Conservation (phyloP, 176 grass and related monocot genomes). For the Thinopyrum elongatum region DNA sequence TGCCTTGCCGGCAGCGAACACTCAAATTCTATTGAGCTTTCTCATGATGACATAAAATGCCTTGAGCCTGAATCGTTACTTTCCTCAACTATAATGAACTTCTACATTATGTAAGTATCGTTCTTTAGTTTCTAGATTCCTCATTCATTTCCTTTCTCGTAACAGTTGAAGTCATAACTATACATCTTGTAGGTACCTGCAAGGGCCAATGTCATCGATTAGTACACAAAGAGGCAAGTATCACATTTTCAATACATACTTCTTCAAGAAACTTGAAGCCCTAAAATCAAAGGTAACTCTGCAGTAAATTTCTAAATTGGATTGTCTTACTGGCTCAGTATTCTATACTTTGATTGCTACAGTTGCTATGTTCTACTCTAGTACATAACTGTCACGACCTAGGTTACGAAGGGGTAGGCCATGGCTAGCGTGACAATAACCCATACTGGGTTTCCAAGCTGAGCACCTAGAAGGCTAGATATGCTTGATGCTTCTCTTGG, state of each 20-base stretch:
- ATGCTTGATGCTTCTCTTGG: not conserved
- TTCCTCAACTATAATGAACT: constrained; percentile 95
- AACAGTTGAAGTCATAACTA: constrained; percentile 14
- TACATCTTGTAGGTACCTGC: constrained; percentile 69
- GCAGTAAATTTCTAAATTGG: constrained; percentile 25
- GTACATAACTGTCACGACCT: not conserved
- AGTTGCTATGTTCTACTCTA: constrained; percentile 1
- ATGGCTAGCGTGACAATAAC: not conserved
- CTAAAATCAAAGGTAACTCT: constrained; percentile 53
- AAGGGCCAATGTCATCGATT: constrained; percentile 35
- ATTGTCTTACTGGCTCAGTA: not conserved
- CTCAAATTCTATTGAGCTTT: constrained; percentile 70
- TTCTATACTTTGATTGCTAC: not conserved
- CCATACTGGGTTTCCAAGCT: not conserved
- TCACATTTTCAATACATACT: constrained; percentile 89
- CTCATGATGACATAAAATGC: constrained; percentile 67
- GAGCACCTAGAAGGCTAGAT: not conserved
- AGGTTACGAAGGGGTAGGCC: no score
- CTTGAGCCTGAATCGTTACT: constrained; percentile 74
- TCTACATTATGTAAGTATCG: constrained; percentile 81
- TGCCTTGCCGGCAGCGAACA: constrained; percentile 46
- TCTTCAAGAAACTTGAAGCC: constrained; percentile 79
- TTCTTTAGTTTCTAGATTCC: constrained; percentile 1
- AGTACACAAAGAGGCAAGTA: constrained; percentile 47
- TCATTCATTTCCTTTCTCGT: not conserved